Evolutionary conservation across 2,329 filamentous ascomycete genomes (phyloP), one percentile per base, ranked within the genome.

Genomic region (Fusarium hostae): DNA sequence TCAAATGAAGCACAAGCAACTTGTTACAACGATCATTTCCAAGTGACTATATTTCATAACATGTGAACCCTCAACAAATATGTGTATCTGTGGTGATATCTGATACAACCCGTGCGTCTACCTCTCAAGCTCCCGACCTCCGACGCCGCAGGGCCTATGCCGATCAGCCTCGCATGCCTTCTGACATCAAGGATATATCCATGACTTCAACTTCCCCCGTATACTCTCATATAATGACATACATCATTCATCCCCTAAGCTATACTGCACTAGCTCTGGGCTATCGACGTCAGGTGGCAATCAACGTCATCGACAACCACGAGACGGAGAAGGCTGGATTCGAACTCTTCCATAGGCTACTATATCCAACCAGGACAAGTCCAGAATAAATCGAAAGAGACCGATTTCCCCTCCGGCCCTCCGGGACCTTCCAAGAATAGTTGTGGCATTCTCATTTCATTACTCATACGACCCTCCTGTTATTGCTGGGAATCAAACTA

Each of bases 1-100:
- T 65, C 72, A 75, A 76, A 72, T 73, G 63, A 77, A 77, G 65
- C 75, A 74, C 69, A 65, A 70, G 59, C 52, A 72, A 71, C 51
- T 39, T 61, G 47, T 47, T 67, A 61, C 26, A 54, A 48, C n/a
- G 47, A 26, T 44, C 32, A 22, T 41, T 56, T 24, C n/a, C 8
- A 22, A 30, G 64, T 39, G 26, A 43, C 37, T 4, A 20, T 7
- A 43, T 39, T 34, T 28, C 16, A 16, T 20, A 30, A 18, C 30
- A 13, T 15, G 35, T 15, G 12, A 28, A 56, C 24, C 18, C 18
- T 47, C 15, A 48, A 9, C 26, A 32, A 32, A 20, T 20, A 13
- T 26, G 13, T 39, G 18, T 37, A 28, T 52, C 24, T 39, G 9
- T 52, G 48, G 6, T 28, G 18, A 26, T n/a, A 16, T 48, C 15